phyloP scores from a whole-genome alignment of 1,284 basidiomycete species.

The Tilletiopsis washingtonensis region DNA sequence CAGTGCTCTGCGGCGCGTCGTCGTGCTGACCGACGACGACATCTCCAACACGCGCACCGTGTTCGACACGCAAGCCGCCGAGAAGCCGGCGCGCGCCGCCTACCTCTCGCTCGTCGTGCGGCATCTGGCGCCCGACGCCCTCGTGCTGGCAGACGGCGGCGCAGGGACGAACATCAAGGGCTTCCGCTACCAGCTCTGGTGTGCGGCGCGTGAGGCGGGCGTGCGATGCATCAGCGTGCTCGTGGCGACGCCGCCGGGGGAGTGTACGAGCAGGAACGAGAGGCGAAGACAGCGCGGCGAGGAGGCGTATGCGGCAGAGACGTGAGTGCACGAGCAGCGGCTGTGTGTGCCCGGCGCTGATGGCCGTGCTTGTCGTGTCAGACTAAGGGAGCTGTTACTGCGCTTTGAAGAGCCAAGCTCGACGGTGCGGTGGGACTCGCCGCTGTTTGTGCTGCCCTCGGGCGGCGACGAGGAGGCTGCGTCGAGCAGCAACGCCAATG shows the following conservation, averaged over 20 bases:
- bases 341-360: not conserved
- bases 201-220: conserved; percentile 79
- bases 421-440: conserved; percentile 95
- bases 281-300: conserved; percentile 51
- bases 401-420: conserved; percentile 93
- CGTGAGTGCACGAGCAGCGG: conserved; percentile 54
- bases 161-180: conserved; percentile 90
- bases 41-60: conserved; percentile 61
- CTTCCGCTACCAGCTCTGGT: conserved; percentile 95
- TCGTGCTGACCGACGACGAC: conserved; percentile 73
- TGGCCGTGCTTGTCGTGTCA: conserved; percentile 43
- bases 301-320: conserved; percentile 60
- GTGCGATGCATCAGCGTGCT: conserved; percentile 55
- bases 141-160: conserved; percentile 70
- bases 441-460: conserved; percentile 65
- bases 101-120: conserved; percentile 81
- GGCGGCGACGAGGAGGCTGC: not conserved
- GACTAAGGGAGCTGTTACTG: conserved; percentile 77
- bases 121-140: conserved; percentile 61
- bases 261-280: conserved; percentile 69
- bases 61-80: conserved; percentile 61
- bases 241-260: conserved; percentile 48
- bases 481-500: not conserved
- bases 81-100: conserved; percentile 79
- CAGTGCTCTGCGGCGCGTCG: too few species aligned